Base-by-base conservation (phyloP, 2,329 filamentous ascomycete genomes). In the Rachicladosporium sp. region DNA sequence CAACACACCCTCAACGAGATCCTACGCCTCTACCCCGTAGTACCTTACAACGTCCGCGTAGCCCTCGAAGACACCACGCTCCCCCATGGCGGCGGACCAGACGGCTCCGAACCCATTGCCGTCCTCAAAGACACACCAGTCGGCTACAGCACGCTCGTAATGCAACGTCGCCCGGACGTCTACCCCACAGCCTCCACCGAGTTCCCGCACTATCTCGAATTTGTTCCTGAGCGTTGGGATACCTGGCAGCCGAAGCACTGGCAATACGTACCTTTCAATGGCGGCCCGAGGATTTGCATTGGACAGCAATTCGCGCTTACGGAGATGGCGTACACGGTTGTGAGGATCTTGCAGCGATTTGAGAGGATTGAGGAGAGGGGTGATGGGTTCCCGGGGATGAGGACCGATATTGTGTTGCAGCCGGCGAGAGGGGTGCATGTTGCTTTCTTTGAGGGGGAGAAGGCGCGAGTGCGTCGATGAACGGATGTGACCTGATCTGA, bases 301-400 rank as follows among this genome's bases (percentile, higher is more conserved):
- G 67, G 67, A 0, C 67, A 69, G 56, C 65, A 70, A 42, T 70
- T 70, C 46, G 67, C 67, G 9, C 53, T 70, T 19, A 69, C 66
- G 1, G 67, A 70, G 47, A 65, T 70, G 62, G 66, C 55, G 2
- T 70, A 69, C 43, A 68, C 65, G 6, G 51, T 67, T 12, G 65
- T 66, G 9, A 53, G 67, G 15, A 52, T 70, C 13, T 51, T 70
- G 39, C 67, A 70, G 52, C 54, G 53, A 12, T 70, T 61, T 43
- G 55, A 61, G 37, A 50, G 48, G 5, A 53, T 69, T n/a, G 61
- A 66, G 48, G 60, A 60, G 41, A 50, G 55, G 32, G 50, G 46
- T 29, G 44, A 47, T 6, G 59, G 55, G 4, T 52, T 47, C 38
- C 63, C 66, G 0, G 59, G 58, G 4, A 32, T 67, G 50, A 66